A percentile compares a stretch with the other conserved stretches of the same genome.
Evolutionary conservation across 2,329 filamentous ascomycete species (phyloP).

Genomic region (Phialophora tarda): DNA sequence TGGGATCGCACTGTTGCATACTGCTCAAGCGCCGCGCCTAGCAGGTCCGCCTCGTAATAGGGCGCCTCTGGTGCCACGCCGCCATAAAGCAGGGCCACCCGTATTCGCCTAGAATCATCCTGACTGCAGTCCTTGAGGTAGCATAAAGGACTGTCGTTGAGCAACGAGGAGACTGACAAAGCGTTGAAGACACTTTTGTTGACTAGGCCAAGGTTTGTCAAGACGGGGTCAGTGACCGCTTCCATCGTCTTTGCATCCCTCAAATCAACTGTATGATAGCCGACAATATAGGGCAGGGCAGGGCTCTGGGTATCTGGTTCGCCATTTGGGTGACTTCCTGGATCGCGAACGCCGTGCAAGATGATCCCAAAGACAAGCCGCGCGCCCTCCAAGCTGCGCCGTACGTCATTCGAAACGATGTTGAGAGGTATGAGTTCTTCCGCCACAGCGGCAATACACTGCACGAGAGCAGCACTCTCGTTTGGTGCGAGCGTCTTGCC

Average conservation of each 20-base stretch:
- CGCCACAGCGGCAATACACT: slow-evolving; percentile 42
- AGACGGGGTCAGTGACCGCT: slow-evolving; percentile 40
- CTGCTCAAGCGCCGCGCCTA: slow-evolving; percentile 5
- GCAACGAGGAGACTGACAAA: slow-evolving; percentile 36
- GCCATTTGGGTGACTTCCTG: background rate
- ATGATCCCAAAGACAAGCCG: slow-evolving; percentile 47
- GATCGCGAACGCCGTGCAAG: slow-evolving; percentile 37
- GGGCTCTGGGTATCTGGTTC: background rate
- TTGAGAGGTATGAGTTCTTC: slow-evolving; percentile 42
- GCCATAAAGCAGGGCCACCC: slow-evolving; percentile 38
- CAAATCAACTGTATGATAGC: slow-evolving; percentile 42
- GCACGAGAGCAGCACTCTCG: slow-evolving; percentile 45
- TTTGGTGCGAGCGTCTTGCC: slow-evolving; percentile 42
- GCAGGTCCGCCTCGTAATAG: slow-evolving; percentile 36
- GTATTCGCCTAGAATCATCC: slow-evolving; percentile 17
- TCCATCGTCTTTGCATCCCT: slow-evolving; percentile 43
- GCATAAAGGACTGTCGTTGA: slow-evolving; percentile 30
- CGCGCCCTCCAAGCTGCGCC: slow-evolving; percentile 45
- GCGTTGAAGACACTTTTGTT: slow-evolving; percentile 42
- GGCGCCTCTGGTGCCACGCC: slow-evolving; percentile 37
- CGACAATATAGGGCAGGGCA: slow-evolving; percentile 36
- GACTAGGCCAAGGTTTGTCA: slow-evolving; percentile 41
- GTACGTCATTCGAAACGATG: slow-evolving; percentile 40
- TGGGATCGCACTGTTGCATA: background rate
- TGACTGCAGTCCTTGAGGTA: slow-evolving; percentile 12